Evolutionary conservation across 2,329 filamentous ascomycete species (phyloP), one percentile per base, ranked within the genome.

Genomic region (Talaromyces verruculosus): DNA sequence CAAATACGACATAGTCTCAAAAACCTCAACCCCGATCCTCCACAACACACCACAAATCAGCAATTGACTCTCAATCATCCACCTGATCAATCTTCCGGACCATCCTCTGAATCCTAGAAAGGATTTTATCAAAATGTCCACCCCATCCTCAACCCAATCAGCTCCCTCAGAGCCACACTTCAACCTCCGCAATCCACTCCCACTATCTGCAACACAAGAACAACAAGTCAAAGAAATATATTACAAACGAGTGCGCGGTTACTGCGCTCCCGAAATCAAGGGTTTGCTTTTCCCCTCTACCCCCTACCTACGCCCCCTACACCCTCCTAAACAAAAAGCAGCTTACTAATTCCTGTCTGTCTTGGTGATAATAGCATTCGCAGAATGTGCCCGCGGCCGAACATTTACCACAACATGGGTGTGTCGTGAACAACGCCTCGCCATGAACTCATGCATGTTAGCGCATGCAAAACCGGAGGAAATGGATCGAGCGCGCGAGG

Each of bases 371-470:
- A 62, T 71, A 97, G 94, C 91, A 68, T 99, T 99, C 77, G 95
- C 95, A 66, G 88, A 90, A 71, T 99, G 95, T 84, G 93, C 93
- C 63, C 85, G 89, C 60, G 89, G 90, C 75, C 91, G 92, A 70
- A 98, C 93, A 5, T 87, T 98, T 72, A 93, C 89, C 65, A 91
- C 95, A 66, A 90, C 93, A 13, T 97, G 95, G 83, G 86, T 88
- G 63, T 99, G 95, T 82, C 89, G 92, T 63, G 80, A 85, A 59
- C 85, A 93, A 74, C 90, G 93, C 73, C 88, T 89, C 68, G 84
- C 85, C 41, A 99, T 99, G 95, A 99, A 99, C 81, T 84, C 83
- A 68, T 99, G 95, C 82, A 97, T 99, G 93, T 84, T 93, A 71
- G 79, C 84, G 65, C 90, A 96, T 81, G 93, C 94, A 64, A 96